Percentiles rank a stretch among this genome's conserved stretches.
Evolutionary conservation across 148 eudicot species (phyloP).

Genomic region (Tetragonia tetragonoides): DNA sequence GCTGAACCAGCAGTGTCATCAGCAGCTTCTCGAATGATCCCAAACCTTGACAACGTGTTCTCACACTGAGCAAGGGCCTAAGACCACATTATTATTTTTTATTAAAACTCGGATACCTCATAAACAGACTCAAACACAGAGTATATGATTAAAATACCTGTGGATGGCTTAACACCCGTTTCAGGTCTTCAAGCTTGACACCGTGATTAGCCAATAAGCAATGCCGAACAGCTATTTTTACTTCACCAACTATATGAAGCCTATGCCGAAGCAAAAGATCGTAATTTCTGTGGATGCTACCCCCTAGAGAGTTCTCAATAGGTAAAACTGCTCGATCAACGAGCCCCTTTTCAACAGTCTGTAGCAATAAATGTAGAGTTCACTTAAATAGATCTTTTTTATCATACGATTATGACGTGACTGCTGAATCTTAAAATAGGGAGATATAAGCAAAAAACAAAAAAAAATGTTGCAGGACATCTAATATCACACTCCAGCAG

Average conservation of each 20-base stretch:
- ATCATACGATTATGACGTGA: background rate
- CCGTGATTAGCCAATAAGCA: slow-evolving; percentile 57
- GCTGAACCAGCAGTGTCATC: slow-evolving; percentile 98
- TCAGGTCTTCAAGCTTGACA: slow-evolving; percentile 35
- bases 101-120: slow-evolving; percentile 6
- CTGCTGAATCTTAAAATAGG: background rate
- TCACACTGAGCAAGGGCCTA: slow-evolving; percentile 98
- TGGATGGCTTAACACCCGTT: slow-evolving; percentile 52
- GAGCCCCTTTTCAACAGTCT: slow-evolving; percentile 81
- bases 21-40: slow-evolving; percentile 74
- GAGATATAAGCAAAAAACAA: background rate
- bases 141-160: slow-evolving; percentile 33
- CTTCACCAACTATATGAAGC: slow-evolving; percentile 59
- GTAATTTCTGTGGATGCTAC: slow-evolving; percentile 60
- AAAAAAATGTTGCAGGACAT: too few relatives aligned
- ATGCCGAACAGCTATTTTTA: slow-evolving; percentile 49
- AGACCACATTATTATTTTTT: slow-evolving; percentile 16
- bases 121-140: background rate
- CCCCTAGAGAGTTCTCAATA: slow-evolving; percentile 54
- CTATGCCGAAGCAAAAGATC: slow-evolving; percentile 51
- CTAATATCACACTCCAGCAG: too few relatives aligned
- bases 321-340: slow-evolving; percentile 60
- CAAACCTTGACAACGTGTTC: slow-evolving; percentile 58
- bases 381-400: background rate
- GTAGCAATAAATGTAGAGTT: slow-evolving; percentile 11